Evolutionary conservation across 257 asterid species (phyloP).

Genomic region (Nicotiana otophora): DNA sequence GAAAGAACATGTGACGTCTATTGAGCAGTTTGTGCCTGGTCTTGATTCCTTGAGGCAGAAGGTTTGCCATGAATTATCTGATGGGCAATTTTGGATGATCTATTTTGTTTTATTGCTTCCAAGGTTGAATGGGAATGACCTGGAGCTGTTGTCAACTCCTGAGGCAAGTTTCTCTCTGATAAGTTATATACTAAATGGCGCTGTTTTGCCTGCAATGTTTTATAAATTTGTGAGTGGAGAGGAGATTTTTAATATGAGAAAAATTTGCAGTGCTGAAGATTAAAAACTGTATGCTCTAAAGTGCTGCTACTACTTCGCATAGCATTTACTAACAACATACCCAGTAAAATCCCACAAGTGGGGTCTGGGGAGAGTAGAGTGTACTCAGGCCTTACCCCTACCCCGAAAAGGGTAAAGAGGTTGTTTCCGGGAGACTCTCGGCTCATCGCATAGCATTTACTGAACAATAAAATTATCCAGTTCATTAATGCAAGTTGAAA

Average conservation of each 20-base stretch:
- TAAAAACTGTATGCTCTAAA: background rate
- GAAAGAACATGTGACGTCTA: conserved; percentile 56
- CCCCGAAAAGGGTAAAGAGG: no score
- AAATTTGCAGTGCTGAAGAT: background rate
- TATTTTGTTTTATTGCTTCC: conserved; percentile 67
- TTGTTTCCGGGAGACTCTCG: no score
- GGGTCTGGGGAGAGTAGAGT: no score
- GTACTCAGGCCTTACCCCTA: no score
- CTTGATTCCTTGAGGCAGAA: conserved; percentile 51
- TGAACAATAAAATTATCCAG: background rate
- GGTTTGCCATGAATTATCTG: conserved; percentile 41
- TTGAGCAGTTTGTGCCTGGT: conserved; percentile 59
- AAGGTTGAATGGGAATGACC: conserved; percentile 54
- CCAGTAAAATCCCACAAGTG: no score
- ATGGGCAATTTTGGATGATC: conserved; percentile 68
- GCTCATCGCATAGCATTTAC: background rate
- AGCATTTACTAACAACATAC: background rate
- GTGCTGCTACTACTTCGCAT: background rate
- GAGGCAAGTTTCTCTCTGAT: conserved; percentile 49
- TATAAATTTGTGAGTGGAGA: background rate
- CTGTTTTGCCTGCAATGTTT: background rate
- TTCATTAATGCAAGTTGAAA: background rate
- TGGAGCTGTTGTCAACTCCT: conserved; percentile 53
- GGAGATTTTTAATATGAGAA: background rate
- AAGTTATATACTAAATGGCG: background rate